Evolutionary conservation across 441 rosid genomes (phyloP).

Genomic region (Iberis amara): DNA sequence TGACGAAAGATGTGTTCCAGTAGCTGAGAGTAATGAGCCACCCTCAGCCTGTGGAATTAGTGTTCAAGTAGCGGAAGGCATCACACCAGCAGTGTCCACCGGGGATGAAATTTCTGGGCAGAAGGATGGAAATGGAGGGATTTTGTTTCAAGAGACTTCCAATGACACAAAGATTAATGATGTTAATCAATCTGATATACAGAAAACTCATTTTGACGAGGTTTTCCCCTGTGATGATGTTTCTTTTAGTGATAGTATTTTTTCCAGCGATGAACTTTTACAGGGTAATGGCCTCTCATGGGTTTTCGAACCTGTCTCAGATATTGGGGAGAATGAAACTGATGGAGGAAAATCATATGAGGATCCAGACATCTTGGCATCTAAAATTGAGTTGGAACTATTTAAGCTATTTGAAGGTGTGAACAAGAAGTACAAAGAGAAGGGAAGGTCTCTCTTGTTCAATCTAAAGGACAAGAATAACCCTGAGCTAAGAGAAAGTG

Average conservation of each 20-base stretch:
- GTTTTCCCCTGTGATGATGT: slow-evolving; percentile 48
- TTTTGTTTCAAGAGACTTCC: slow-evolving; percentile 25
- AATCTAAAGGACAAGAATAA: slow-evolving; percentile 79
- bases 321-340: slow-evolving; percentile 20
- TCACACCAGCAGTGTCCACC: slow-evolving; percentile 9
- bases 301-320: slow-evolving; percentile 54
- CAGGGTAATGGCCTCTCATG: slow-evolving; percentile 88
- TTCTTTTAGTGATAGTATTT: slow-evolving; percentile 51
- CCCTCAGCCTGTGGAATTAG: slow-evolving; percentile 22
- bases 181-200: slow-evolving; percentile 29
- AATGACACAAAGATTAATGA: slow-evolving; percentile 22
- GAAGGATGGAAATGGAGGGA: slow-evolving; percentile 19
- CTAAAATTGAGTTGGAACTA: slow-evolving; percentile 61
- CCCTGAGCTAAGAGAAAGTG: slow-evolving; percentile 78
- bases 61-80: slow-evolving; percentile 20
- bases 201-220: slow-evolving; percentile 35
- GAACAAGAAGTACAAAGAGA: slow-evolving; percentile 87
- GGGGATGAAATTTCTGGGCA: slow-evolving; percentile 23
- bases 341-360: slow-evolving; percentile 18
- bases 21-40: slow-evolving; percentile 28
- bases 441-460: slow-evolving; percentile 78
- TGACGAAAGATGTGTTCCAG: slow-evolving; percentile 29
- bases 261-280: slow-evolving; percentile 74
- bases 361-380: slow-evolving; percentile 55
- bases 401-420: slow-evolving; percentile 80